These are phyloP conservation scores for Dentipellis sp. DNA, from an alignment of 768 basidiomycete genomes.

Conservation along the genomic window DNA sequence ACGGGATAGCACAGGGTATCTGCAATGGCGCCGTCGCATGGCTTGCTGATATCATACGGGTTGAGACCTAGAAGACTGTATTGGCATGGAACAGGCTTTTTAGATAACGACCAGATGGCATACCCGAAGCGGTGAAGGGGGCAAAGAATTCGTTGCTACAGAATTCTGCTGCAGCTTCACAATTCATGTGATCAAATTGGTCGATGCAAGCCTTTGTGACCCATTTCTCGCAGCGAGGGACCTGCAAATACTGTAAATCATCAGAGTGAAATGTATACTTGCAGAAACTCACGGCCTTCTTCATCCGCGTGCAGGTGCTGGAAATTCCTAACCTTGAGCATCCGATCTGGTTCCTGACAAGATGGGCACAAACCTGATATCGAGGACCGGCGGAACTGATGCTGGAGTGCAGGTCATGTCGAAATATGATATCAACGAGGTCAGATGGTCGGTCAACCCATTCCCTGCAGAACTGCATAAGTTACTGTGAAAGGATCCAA, in stretches of 20 bases:
- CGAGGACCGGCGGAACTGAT: conserved; percentile 21
- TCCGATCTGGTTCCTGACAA: neutral
- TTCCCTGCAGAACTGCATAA: conserved; percentile 24
- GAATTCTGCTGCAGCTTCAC: conserved; percentile 30
- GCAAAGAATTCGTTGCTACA: conserved; percentile 20
- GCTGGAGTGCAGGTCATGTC: conserved; percentile 47
- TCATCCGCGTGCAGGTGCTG: conserved; percentile 10
- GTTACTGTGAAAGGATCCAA: neutral
- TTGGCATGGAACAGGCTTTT: too few species aligned
- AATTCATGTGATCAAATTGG: conserved; percentile 33
- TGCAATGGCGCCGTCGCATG: conserved; percentile 39
- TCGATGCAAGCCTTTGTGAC: conserved; percentile 31
- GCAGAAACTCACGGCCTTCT: neutral
- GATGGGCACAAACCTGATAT: conserved; percentile 29
- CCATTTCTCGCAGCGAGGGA: conserved; percentile 36
- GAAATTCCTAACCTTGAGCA: neutral
- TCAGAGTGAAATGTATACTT: neutral
- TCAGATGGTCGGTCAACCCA: conserved; percentile 32
- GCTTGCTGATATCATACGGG: conserved; percentile 62
- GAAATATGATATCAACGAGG: conserved; percentile 32
- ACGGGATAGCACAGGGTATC: conserved; percentile 53
- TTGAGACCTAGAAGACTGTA: conserved; percentile 29
- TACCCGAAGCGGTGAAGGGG: too few species aligned
- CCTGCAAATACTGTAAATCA: conserved; percentile 11
- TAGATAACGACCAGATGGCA: too few species aligned